Evolutionary conservation across 1,139 yeast genomes (phyloP).

Genomic region (Kodamaea derodonti): DNA sequence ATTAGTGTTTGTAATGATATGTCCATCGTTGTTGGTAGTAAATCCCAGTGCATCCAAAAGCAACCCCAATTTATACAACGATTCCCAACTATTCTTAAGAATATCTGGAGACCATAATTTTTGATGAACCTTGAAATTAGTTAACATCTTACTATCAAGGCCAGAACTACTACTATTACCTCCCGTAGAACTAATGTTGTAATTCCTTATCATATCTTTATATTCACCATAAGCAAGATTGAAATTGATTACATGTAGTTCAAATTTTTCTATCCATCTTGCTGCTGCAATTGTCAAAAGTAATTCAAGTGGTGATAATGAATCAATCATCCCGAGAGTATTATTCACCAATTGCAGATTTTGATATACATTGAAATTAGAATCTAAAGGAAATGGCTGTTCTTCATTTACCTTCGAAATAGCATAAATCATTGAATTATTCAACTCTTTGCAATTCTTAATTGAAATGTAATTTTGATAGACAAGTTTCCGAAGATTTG

Average conservation of each 20-base stretch:
- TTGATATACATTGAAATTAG: conserved; percentile 23
- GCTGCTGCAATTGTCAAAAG: conserved; percentile 71
- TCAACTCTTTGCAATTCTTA: conserved; percentile 56
- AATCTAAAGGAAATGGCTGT: conserved; percentile 32
- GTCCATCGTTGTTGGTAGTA: conserved; percentile 33
- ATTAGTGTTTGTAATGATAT: conserved; percentile 26
- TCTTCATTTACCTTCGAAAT: conserved; percentile 27
- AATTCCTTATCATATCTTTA: conserved; percentile 45
- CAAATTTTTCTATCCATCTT: conserved; percentile 60
- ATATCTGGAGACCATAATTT: conserved; percentile 48
- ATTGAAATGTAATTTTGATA: conserved; percentile 54
- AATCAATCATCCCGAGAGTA: conserved; percentile 29
- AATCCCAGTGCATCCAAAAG: conserved; percentile 32
- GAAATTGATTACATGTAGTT: conserved; percentile 59
- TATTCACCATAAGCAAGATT: conserved; percentile 80
- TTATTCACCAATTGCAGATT: conserved; percentile 19
- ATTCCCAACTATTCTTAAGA: conserved; percentile 55
- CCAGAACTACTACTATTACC: conserved; percentile 22
- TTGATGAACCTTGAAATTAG: conserved; percentile 36
- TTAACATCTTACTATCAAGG: conserved; percentile 27
- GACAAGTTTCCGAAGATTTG: conserved; percentile 18
- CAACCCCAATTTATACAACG: conserved; percentile 34
- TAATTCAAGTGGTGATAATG: conserved; percentile 67
- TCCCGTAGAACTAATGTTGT: conserved; percentile 37
- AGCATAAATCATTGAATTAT: conserved; percentile 47